Base-by-base conservation (phyloP, 2,329 filamentous ascomycete genomes). In the Aspergillus pseudoterreus region DNA sequence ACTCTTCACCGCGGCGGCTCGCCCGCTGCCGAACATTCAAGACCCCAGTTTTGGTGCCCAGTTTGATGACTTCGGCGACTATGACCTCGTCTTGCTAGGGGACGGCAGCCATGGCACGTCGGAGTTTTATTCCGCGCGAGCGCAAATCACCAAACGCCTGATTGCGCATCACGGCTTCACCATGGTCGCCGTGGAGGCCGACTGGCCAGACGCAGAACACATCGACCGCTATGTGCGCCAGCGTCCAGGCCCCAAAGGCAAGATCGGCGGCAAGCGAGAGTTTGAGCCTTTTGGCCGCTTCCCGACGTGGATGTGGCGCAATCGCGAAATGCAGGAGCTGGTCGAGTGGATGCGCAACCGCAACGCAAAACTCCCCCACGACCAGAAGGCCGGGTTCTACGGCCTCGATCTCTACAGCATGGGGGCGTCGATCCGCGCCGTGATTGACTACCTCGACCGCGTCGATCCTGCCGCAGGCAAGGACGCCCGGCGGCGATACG, bases 261-360 rank as follows among this genome's bases (percentile, higher is more conserved):
- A 63, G 35, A 56, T 73, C 39, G 61, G 64, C 21, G 63, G 62
- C 19, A 51, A 47, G 2, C 59, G 57, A 12, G 58, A 63, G 5
- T 62, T 71, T 11, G 69, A 71, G 35, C 68, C 72, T 5, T 81
- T 81, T 58, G 67, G 75, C 36, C 70, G 78, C 22, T 81, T 81
- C 44, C 78, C 78, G 12, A 77, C 73, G 3, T 81, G 78, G 78
- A 81, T 81, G 78, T 81, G 78, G 78, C 71, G 78, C 10, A 81
- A 81, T 53, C 63, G 65, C 12, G 79, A 81, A 56, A 73, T 79
- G 56, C 75, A 79, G 50, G 70, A 71, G 2, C 75, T 81, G 44
- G 71, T 77, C 10, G 75, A 80, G 57, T 82, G 78, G 78, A 68
- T 81, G 63, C 71, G 77, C 5, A 60, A 71, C 17, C 70, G 70